phyloP scores from a whole-genome alignment of 2,329 filamentous ascomycete genomes.

The Hymenoscyphus occultus region DNA sequence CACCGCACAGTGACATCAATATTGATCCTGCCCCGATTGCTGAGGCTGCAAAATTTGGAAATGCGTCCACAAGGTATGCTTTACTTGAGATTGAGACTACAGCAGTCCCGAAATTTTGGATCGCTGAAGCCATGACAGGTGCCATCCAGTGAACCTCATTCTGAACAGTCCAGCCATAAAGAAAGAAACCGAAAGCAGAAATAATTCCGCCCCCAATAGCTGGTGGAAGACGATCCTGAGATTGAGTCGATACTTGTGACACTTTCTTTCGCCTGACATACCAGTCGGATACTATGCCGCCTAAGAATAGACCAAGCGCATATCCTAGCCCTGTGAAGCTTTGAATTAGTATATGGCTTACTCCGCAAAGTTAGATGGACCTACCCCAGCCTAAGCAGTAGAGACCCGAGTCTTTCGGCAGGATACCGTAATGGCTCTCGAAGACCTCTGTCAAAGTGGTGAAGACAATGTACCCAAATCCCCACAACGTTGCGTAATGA shows the following conservation, averaged over 20 bases:
- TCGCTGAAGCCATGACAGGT: constrained; percentile 3
- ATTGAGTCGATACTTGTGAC: background rate
- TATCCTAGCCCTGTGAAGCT: constrained; percentile 2
- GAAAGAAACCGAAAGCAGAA: constrained; percentile 1
- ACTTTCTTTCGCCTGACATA: constrained; percentile 7
- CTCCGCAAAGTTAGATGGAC: background rate
- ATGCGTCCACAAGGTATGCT: constrained; percentile 9
- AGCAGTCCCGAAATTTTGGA: constrained; percentile 4
- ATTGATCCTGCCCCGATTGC: constrained; percentile 3
- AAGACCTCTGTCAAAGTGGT: constrained; percentile 8
- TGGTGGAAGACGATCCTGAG: constrained; percentile 3
- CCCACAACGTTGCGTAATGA: background rate
- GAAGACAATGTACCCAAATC: constrained; percentile 6
- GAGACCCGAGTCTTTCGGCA: background rate
- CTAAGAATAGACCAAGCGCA: constrained; percentile 5
- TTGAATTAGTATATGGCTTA: background rate
- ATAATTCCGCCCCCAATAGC: constrained; percentile 4
- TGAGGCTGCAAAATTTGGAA: constrained; percentile 7
- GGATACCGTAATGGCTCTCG: constrained; percentile 5
- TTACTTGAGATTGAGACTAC: constrained; percentile 4
- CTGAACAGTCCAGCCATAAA: constrained; percentile 7
- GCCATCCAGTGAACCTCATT: constrained; percentile 6
- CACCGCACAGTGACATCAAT: constrained; percentile 4
- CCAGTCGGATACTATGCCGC: constrained; percentile 5
- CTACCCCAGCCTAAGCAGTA: constrained; percentile 5